A percentile compares a stretch with the other conserved stretches of the same genome.
Conservation (phyloP, 2,329 filamentous ascomycete species). For the Hypoxylon rubiginosum region DNA sequence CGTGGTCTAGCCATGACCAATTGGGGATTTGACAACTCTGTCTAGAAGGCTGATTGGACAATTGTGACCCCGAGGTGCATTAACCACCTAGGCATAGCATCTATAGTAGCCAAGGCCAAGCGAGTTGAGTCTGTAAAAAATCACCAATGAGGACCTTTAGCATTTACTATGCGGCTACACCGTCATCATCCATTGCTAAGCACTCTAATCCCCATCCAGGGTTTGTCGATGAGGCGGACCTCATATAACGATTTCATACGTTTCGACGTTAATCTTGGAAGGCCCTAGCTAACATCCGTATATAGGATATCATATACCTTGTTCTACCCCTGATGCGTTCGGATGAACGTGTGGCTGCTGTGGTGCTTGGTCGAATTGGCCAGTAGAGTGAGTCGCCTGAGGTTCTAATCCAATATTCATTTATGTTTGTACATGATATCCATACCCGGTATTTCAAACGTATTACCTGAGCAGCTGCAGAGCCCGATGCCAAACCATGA, state of each 20-base stretch:
- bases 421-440: background rate
- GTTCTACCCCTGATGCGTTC: constrained; percentile 2
- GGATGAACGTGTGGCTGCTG: constrained; percentile 10
- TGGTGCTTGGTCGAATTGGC: constrained; percentile 22
- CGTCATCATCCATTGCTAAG: constrained; percentile 3
- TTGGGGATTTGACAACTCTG: background rate
- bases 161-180: background rate
- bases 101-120: background rate
- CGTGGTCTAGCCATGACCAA: background rate
- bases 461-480: too few relatives aligned
- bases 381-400: constrained; percentile 6
- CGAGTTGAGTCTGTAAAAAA: background rate
- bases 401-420: constrained; percentile 3
- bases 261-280: constrained; percentile 5
- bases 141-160: background rate
- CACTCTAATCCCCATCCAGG: background rate
- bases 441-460: background rate
- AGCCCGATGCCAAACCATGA: background rate
- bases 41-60: background rate
- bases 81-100: background rate
- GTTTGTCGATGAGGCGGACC: constrained; percentile 8
- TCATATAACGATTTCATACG: background rate
- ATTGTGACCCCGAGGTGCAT: background rate
- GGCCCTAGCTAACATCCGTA: background rate
- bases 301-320: constrained; percentile 4